Evolutionary conservation across 1,284 basidiomycete species (phyloP).

Genomic region (Lignosus rhinocerotis): DNA sequence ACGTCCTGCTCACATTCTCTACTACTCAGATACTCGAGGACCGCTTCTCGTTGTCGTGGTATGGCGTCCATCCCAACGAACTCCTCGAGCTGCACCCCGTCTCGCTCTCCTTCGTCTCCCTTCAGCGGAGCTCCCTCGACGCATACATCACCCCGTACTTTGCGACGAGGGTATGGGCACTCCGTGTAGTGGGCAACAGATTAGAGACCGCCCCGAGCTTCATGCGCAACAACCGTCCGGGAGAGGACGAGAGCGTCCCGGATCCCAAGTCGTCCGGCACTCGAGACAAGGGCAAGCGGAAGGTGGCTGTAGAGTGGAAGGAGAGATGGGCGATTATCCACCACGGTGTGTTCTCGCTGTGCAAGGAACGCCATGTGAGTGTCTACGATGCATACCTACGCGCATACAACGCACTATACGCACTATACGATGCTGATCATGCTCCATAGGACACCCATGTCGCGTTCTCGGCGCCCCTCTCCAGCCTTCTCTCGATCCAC

Average conservation of each 20-base stretch:
- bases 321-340: slow-evolving; percentile 63
- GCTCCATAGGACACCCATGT: slow-evolving; percentile 13
- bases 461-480: slow-evolving; percentile 13
- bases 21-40: slow-evolving; percentile 70
- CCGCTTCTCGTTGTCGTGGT: slow-evolving; percentile 56
- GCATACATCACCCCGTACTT: slow-evolving; percentile 69
- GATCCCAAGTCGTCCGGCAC: slow-evolving; percentile 17
- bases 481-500: slow-evolving; percentile 14
- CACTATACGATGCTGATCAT: neutral
- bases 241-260: slow-evolving; percentile 14
- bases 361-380: slow-evolving; percentile 52
- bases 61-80: slow-evolving; percentile 57
- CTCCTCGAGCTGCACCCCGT: slow-evolving; percentile 62
- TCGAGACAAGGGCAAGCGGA: slow-evolving; percentile 28
- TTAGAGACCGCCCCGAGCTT: slow-evolving; percentile 19
- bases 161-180: slow-evolving; percentile 56
- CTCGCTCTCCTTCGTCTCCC: slow-evolving; percentile 38
- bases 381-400: neutral
- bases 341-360: slow-evolving; percentile 55
- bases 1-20: slow-evolving; percentile 59
- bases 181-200: slow-evolving; percentile 46
- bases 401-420: neutral
- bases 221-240: slow-evolving; percentile 15
- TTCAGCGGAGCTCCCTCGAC: slow-evolving; percentile 43
- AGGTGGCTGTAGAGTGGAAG: slow-evolving; percentile 56